Conservation (phyloP, 2,329 filamentous ascomycete species). For the Hymenoscyphus linearis region DNA sequence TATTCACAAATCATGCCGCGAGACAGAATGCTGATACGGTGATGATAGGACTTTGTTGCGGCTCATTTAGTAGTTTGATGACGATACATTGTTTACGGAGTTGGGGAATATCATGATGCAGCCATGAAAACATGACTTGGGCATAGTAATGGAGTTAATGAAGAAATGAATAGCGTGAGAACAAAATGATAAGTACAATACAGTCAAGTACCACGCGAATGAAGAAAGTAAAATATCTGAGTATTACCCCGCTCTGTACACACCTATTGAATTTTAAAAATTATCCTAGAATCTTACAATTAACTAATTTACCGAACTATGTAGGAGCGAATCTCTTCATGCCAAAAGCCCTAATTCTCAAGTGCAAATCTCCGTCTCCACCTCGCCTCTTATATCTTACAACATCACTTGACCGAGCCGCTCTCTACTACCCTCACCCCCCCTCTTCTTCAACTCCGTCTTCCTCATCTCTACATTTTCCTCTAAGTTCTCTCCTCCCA, state of each 20-base stretch:
- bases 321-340: no score
- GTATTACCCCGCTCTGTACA: no score
- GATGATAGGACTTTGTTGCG: conserved; percentile 49
- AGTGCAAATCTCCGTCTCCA: background rate
- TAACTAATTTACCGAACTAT: no score
- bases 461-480: background rate
- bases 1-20: conserved; percentile 34
- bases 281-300: no score
- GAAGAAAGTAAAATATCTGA: no score
- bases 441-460: background rate
- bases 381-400: background rate
- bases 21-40: background rate
- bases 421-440: background rate
- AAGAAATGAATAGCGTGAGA: conserved; percentile 13
- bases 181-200: conserved; percentile 8
- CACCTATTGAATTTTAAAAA: no score
- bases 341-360: no score
- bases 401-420: background rate
- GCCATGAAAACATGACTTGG: conserved; percentile 9
- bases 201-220: background rate
- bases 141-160: conserved; percentile 23
- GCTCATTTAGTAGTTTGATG: conserved; percentile 41
- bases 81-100: conserved; percentile 17
- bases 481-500: background rate
- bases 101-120: conserved; percentile 20